Base-by-base conservation (phyloP, 768 basidiomycete species). In the Hygrocybe coccinea region DNA sequence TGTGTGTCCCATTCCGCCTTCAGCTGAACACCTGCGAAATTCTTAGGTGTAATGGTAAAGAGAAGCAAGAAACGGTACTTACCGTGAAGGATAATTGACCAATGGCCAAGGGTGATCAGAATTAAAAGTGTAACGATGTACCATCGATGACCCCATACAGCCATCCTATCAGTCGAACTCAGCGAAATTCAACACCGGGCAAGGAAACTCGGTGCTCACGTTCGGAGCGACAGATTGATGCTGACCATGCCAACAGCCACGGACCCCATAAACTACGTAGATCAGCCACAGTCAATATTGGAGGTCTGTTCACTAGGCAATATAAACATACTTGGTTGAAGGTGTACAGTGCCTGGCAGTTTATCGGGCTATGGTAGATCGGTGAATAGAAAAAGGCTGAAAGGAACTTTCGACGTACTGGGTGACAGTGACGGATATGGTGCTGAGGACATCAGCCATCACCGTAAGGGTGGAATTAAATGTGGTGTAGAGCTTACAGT, bases 331-430 rank as follows among this genome's bases (percentile, higher is more conserved):
- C 75, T 67, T 79, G 77, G 57, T 84, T 85, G 64, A 86, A 86
- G 1, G 83, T 86, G 61, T 87, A 87, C 21, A 88, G 66, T 5
- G 72, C 78, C 62, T 87, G 86, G 58, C 86, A 88, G 63, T 87
- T 67, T 34, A 87, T 69, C 62, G 77, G 68, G 2, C 79, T 80
- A 58, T 19, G 22, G 22, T 9, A 21, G 37, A 24, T 14, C 37
- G 24, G 33, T 10, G 34, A 5, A 37, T 15, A 19, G 8, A 29
- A n/a, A n/a, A n/a, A n/a, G n/a, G n/a, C n/a, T n/a, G n/a, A n/a
- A n/a, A n/a, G n/a, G n/a, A n/a, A n/a, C n/a, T n/a, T n/a, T n/a
- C n/a, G n/a, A n/a, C n/a, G n/a, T n/a, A n/a, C n/a, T n/a, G n/a
- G n/a, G n/a, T n/a, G n/a, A n/a, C n/a, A n/a, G n/a, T n/a, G n/a